These are phyloP conservation scores for Halenospora varia DNA, from an alignment of 495 filamentous ascomycete species.

Conservation along the genomic window DNA sequence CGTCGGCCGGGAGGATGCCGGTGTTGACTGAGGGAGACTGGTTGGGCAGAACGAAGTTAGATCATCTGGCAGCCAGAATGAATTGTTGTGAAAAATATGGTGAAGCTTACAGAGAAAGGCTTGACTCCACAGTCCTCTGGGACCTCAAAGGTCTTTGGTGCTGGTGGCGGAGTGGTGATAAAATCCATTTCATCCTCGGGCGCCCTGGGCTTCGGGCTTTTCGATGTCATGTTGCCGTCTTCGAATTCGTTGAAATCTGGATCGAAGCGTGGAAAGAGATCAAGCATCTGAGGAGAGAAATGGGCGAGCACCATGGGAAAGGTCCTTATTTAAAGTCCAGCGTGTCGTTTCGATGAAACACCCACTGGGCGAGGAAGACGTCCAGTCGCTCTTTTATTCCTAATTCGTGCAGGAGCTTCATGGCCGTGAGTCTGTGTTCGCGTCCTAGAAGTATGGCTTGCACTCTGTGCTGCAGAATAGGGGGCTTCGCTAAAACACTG, in stretches of 20 bases:
- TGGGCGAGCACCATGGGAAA: too few species aligned
- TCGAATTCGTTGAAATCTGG: too few species aligned
- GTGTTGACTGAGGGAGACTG: conserved; percentile 78
- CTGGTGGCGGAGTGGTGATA: conserved; percentile 69
- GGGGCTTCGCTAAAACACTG: too few species aligned
- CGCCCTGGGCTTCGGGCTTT: conserved; percentile 22
- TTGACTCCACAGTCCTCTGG: conserved; percentile 67
- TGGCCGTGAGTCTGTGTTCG: too few species aligned
- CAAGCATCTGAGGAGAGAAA: too few species aligned
- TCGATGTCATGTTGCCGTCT: conserved; percentile 26
- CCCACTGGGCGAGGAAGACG: too few species aligned
- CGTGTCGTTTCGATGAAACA: too few species aligned
- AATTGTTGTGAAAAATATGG: background rate
- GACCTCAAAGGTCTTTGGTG: conserved; percentile 50
- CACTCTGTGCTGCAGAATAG: too few species aligned
- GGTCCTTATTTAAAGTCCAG: too few species aligned
- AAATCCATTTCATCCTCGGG: conserved; percentile 62
- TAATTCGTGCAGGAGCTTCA: too few species aligned
- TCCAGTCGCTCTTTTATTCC: too few species aligned
- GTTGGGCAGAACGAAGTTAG: conserved; percentile 26
- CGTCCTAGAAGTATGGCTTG: too few species aligned
- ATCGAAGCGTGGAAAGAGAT: background rate
- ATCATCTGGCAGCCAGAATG: background rate
- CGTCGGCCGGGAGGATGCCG: conserved; percentile 76
- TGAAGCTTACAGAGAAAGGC: conserved; percentile 60